Percentiles rank a stretch among this genome's conserved stretches.
phyloP scores from a whole-genome alignment of 257 asterid species.

The Anisodus tanguticus region DNA sequence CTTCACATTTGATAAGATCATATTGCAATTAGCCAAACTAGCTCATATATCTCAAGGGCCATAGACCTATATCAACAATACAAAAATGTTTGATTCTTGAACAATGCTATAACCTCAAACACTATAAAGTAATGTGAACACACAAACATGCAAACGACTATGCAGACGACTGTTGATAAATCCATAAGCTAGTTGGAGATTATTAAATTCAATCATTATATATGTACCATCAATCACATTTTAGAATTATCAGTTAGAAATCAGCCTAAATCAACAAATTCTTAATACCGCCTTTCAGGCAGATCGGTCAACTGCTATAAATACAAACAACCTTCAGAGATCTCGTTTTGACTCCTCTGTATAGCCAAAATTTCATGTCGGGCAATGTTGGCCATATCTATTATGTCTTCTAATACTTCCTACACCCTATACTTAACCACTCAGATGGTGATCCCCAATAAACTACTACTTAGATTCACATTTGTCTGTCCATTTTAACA shows the following conservation, averaged over 20 bases:
- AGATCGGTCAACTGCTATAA: not conserved
- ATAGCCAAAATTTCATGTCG: not conserved
- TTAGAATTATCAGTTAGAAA: not conserved
- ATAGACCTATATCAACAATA: not conserved
- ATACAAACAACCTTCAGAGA: not conserved
- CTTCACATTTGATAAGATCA: not conserved
- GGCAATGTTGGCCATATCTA: constrained; percentile 7
- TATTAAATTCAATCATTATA: not conserved
- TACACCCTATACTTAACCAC: not conserved
- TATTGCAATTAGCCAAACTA: not conserved
- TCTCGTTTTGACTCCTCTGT: not conserved
- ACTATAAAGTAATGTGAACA: not conserved
- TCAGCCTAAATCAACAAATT: not conserved
- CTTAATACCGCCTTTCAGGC: not conserved
- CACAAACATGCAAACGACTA: not conserved
- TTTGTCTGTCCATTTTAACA: constrained; percentile 10
- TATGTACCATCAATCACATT: not conserved
- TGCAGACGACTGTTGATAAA: not conserved
- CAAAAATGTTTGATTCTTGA: not conserved
- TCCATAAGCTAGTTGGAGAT: not conserved
- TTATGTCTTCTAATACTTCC: not conserved
- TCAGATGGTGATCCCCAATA: not conserved
- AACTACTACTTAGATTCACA: constrained; percentile 15
- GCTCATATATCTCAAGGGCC: not conserved
- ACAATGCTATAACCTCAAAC: not conserved